Conservation (phyloP, 495 filamentous ascomycete species). For the Penicillium manginii region DNA sequence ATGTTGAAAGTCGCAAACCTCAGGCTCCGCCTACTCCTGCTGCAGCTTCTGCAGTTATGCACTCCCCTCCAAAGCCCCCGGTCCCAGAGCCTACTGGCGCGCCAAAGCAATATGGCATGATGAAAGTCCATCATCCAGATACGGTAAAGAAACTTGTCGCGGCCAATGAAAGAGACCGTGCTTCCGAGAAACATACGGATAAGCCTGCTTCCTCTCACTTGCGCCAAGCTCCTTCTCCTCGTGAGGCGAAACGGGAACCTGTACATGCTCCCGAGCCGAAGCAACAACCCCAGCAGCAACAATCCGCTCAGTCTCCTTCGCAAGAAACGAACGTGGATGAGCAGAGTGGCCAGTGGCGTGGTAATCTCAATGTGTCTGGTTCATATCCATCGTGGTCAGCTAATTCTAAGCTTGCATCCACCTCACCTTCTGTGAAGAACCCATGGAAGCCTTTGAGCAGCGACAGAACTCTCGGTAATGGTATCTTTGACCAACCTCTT, state of each 20-base stretch:
- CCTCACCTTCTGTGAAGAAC: slow-evolving; percentile 56
- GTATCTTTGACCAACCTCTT: slow-evolving; percentile 72
- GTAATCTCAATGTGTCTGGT: slow-evolving; percentile 38
- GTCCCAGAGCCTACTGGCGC: slow-evolving; percentile 55
- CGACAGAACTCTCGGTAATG: slow-evolving; percentile 73
- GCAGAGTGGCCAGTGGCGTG: slow-evolving; percentile 42
- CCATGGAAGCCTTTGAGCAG: slow-evolving; percentile 77
- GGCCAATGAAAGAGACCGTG: slow-evolving; percentile 43
- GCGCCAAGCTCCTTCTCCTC: slow-evolving; percentile 38
- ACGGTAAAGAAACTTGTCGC: slow-evolving; percentile 47
- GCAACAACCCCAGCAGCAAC: slow-evolving; percentile 10
- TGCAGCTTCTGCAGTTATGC: slow-evolving; percentile 23
- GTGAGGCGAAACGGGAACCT: slow-evolving; percentile 37
- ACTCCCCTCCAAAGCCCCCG: slow-evolving; percentile 57
- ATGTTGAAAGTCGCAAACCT: slow-evolving; percentile 31
- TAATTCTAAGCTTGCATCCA: slow-evolving; percentile 36
- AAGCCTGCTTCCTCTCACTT: slow-evolving; percentile 21
- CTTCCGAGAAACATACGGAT: slow-evolving; percentile 37
- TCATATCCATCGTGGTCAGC: slow-evolving; percentile 47
- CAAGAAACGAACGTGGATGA: slow-evolving; percentile 39
- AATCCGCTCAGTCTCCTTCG: not conserved
- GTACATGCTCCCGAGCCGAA: slow-evolving; percentile 33
- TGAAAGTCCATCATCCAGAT: slow-evolving; percentile 60
- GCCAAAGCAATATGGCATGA: slow-evolving; percentile 62
- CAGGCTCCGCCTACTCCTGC: slow-evolving; percentile 26